A percentile compares a stretch with the other conserved stretches of the same genome.
Evolutionary conservation across 148 eudicot species (phyloP).

Genomic region (Euryodendron excelsum): DNA sequence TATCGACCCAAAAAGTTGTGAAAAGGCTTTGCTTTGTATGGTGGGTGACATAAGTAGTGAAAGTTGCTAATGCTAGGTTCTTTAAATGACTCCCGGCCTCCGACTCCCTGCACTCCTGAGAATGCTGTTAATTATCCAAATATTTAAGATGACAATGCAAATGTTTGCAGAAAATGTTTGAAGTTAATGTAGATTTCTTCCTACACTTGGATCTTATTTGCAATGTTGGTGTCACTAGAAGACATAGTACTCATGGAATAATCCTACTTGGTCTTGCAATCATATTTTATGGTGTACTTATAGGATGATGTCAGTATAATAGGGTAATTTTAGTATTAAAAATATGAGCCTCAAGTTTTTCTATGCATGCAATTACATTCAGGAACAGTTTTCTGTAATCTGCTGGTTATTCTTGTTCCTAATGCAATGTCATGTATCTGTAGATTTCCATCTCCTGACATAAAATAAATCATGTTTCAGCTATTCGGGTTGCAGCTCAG

Average conservation of each 20-base stretch:
- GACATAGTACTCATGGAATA: neutral
- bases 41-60: neutral
- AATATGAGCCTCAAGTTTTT: neutral
- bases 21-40: neutral
- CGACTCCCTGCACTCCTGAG: neutral
- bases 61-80: neutral
- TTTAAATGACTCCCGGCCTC: neutral
- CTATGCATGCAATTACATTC: neutral
- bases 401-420: neutral
- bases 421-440: neutral
- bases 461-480: constrained; percentile 41
- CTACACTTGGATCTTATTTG: neutral
- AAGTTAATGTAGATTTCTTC: neutral
- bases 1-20: neutral
- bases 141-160: neutral
- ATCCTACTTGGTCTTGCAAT: neutral
- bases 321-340: neutral
- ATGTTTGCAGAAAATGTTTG: neutral
- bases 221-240: neutral
- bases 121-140: neutral
- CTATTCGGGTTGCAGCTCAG: constrained; percentile 89
- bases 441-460: constrained; percentile 15
- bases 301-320: neutral
- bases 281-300: neutral
- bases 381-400: neutral